phyloP scores from a whole-genome alignment of 139 green algal species.

The Axilococcus clingmanii region DNA sequence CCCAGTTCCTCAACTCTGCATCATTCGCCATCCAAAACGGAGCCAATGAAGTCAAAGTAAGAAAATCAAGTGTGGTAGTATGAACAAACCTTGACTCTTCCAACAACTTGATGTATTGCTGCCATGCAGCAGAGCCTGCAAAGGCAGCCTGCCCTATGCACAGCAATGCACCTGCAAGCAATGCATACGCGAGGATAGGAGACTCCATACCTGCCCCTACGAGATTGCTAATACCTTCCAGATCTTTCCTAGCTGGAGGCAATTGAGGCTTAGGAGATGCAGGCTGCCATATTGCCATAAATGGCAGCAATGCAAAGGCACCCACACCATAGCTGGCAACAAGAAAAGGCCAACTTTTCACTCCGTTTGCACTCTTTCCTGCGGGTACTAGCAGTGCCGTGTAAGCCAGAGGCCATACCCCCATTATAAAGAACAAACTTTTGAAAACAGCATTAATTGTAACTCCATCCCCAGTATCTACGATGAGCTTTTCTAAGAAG shows the following conservation, averaged over 20 bases:
- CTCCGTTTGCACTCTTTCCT: conserved; percentile 56
- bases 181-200: conserved; percentile 22
- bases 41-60: conserved; percentile 44
- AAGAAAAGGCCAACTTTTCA: conserved; percentile 79
- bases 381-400: conserved; percentile 62
- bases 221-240: conserved; percentile 42
- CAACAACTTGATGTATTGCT: conserved; percentile 55
- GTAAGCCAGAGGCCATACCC: conserved; percentile 72
- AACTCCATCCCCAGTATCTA: conserved; percentile 8
- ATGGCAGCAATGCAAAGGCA: conserved; percentile 73
- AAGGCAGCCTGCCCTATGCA: conserved; percentile 16
- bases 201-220: conserved; percentile 39
- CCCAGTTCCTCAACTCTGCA: conserved; percentile 58
- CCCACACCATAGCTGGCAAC: conserved; percentile 52
- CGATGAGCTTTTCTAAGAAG: conserved; percentile 55
- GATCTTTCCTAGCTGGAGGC: conserved; percentile 25
- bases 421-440: conserved; percentile 68
- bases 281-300: conserved; percentile 57
- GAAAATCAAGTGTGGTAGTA: conserved; percentile 69
- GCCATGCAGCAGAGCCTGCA: conserved; percentile 37
- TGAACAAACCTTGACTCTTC: conserved; percentile 67
- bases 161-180: conserved; percentile 28
- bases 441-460: conserved; percentile 45
- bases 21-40: conserved; percentile 83
- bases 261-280: conserved; percentile 4